Conservation (phyloP, 225 moss, liverwort and hornwort species). For the Asterella californica region DNA sequence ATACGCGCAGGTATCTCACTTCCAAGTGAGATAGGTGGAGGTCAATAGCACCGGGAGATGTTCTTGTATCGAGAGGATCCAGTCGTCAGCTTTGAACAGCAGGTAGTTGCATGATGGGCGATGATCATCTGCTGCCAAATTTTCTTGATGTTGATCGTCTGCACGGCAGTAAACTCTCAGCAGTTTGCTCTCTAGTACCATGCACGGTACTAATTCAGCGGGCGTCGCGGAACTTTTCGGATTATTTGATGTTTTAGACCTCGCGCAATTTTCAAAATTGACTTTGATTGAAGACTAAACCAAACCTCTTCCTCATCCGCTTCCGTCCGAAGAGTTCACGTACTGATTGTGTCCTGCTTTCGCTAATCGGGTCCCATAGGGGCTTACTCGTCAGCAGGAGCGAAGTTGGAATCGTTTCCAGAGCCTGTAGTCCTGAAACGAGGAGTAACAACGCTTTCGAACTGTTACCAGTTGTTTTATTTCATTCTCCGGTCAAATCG, state of each 20-base stretch:
- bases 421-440: neutral
- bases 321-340: neutral
- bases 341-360: neutral
- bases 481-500: neutral
- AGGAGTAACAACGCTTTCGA: neutral
- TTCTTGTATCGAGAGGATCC: neutral
- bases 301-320: neutral
- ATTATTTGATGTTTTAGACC: neutral
- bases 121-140: neutral
- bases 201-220: neutral
- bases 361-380: neutral
- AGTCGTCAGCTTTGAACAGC: neutral
- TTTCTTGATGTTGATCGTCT: constrained; percentile 10
- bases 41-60: neutral
- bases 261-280: neutral
- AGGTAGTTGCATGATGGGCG: neutral
- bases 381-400: neutral
- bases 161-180: neutral
- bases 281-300: neutral
- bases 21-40: too few relatives aligned
- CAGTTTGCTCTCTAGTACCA: neutral
- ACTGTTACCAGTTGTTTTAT: too few relatives aligned
- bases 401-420: neutral
- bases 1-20: too few relatives aligned
- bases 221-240: neutral